Base-by-base conservation (phyloP, 495 filamentous ascomycete species). In the Peziza echinospora region DNA sequence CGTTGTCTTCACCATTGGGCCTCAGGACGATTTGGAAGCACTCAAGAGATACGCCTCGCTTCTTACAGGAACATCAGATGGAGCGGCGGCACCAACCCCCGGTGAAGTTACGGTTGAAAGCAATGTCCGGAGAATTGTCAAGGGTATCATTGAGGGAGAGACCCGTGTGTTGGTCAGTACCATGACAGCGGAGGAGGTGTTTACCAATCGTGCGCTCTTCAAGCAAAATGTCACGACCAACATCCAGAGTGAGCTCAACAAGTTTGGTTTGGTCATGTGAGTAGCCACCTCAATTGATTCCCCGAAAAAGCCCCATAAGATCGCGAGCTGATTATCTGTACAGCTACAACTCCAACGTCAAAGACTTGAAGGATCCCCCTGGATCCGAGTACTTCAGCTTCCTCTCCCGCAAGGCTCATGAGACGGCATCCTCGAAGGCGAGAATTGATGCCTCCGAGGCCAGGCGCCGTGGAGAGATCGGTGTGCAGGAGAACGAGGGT, bases 101-200 rank as follows among this genome's bases (percentile, higher is more conserved):
- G 45, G 50, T 4, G 55, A 54, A 51, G 24, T 60, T 49, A 48
- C 58, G 1, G 60, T 63, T 21, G 65, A 65, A 11, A 68, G 69
- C 43, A 78, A 84, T 60, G 76, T 84, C 25, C 78, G 84, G 59
- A 77, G 80, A 56, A 89, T 86, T 47, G 78, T 86, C 50, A 85
- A 82, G 63, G 82, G 82, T 47, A 82, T 89, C 61, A 86, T 89
- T 55, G 81, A 86, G 61, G 82, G 82, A 43, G 82, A 89, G 59
- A 83, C 80, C 6, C 70, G 82, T 41, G 76, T 78, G 21, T 71
- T 85, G 42, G 80, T 89, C 25, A 77, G 72, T 3, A 72, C 68
- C 48, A 83, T 84, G 79, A 82, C 80, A 10, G 84, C 86, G 80
- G 82, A 86, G 56, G 82, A 85, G 63, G 77, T 89, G 39, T 85